These are phyloP conservation scores for Glonium stellatum DNA, from an alignment of 495 filamentous ascomycete species.

Conservation along the genomic window DNA sequence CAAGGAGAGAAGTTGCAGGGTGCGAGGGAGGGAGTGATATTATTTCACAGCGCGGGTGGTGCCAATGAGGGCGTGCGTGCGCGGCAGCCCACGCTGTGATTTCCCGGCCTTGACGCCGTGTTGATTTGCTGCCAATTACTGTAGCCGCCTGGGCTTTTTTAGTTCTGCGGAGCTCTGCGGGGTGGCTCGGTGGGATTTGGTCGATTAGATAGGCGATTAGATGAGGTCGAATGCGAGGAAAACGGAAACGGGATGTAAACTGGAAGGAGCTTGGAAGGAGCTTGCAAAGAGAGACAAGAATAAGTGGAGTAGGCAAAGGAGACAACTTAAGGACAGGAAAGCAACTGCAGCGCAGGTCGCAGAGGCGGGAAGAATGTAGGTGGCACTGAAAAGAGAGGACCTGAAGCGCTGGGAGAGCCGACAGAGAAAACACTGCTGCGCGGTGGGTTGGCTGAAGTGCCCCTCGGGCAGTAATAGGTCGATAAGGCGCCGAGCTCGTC, in stretches of 20 bases:
- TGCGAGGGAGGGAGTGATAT: not conserved
- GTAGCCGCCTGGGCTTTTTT: slow-evolving; percentile 12
- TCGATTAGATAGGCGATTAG: slow-evolving; percentile 7
- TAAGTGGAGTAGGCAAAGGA: slow-evolving; percentile 6
- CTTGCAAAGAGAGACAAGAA: not conserved
- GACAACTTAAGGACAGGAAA: slow-evolving; percentile 25
- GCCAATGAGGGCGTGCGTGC: not conserved
- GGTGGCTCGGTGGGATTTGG: slow-evolving; percentile 1
- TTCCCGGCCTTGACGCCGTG: not conserved
- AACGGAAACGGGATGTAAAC: not conserved
- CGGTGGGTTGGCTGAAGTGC: not conserved
- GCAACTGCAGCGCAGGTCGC: not conserved
- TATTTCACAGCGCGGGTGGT: not conserved
- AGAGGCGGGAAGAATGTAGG: slow-evolving; percentile 1
- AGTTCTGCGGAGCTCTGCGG: not conserved
- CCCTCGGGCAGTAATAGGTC: not conserved
- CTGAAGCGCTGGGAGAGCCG: slow-evolving; percentile 2
- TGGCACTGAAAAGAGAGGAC: slow-evolving; percentile 1
- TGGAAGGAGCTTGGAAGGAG: not conserved
- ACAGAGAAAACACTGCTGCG: not conserved
- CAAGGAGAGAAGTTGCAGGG: not conserved
- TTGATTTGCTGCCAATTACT: slow-evolving; percentile 10
- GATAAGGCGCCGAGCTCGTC: slow-evolving; percentile 1
- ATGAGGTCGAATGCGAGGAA: not conserved
- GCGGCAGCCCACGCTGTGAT: not conserved